Evolutionary conservation across 768 basidiomycete genomes (phyloP).

Genomic region (Suillus discolor): DNA sequence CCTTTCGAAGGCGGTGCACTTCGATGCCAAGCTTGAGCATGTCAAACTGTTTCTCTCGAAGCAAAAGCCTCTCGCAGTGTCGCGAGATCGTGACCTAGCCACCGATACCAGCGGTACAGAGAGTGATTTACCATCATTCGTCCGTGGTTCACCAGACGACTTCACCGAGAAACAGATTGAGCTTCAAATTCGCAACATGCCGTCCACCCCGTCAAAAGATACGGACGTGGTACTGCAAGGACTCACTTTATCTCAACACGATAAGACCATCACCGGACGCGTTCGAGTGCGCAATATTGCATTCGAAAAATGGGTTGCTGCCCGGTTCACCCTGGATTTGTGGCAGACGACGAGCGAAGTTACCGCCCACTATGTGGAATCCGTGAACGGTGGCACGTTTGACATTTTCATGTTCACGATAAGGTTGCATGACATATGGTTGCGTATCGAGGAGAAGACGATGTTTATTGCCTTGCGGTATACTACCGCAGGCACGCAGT

Average conservation of each 20-base stretch:
- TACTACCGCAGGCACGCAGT: conserved; percentile 67
- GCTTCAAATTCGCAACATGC: conserved; percentile 74
- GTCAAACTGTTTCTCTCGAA: conserved; percentile 94
- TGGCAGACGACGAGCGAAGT: conserved; percentile 99
- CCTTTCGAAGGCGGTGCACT: conserved; percentile 84
- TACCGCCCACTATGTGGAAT: conserved; percentile 65
- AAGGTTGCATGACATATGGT: conserved; percentile 75
- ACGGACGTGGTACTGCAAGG: conserved; percentile 58
- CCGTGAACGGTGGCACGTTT: conserved; percentile 39
- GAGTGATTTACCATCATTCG: conserved; percentile 71
- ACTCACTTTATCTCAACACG: conserved; percentile 53
- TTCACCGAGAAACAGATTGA: conserved; percentile 42
- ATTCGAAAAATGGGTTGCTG: conserved; percentile 83
- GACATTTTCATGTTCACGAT: conserved; percentile 82
- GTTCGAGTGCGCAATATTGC: conserved; percentile 84
- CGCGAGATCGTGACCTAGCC: conserved; percentile 86
- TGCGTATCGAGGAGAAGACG: conserved; percentile 80
- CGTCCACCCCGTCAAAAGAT: conserved; percentile 39
- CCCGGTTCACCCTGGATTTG: conserved; percentile 90
- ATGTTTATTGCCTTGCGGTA: conserved; percentile 81
- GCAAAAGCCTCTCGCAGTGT: conserved; percentile 94
- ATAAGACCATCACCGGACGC: conserved; percentile 63
- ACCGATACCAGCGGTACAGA: conserved; percentile 83
- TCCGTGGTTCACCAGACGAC: conserved; percentile 48
- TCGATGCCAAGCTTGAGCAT: conserved; percentile 88